Percentiles rank a stretch among this genome's conserved stretches.
Evolutionary conservation across 164 flowering plant species (phyloP).

Genomic region (Magnolia sinica): DNA sequence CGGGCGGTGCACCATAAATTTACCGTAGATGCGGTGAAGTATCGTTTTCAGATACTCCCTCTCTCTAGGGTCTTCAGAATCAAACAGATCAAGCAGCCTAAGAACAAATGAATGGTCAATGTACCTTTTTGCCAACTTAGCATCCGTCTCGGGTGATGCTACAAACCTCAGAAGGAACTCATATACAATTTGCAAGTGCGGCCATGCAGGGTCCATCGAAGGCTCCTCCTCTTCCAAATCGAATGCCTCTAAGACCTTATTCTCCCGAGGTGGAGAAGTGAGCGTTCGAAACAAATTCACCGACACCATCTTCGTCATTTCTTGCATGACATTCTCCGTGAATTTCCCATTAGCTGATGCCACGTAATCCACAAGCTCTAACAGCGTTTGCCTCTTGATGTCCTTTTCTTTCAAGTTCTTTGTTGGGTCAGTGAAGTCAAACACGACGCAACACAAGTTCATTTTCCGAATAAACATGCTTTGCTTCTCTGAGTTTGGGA

Average conservation of each 20-base stretch:
- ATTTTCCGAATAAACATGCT: conserved; percentile 60
- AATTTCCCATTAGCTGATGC: conserved; percentile 60
- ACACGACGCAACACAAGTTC: conserved; percentile 56
- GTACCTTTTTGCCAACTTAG: conserved; percentile 65
- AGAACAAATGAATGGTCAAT: conserved; percentile 73
- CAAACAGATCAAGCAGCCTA: conserved; percentile 66
- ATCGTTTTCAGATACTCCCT: conserved; percentile 78
- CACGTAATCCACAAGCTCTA: conserved; percentile 77
- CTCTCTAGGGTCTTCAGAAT: conserved; percentile 84
- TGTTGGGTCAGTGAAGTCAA: conserved; percentile 73
- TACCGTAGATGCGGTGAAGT: conserved; percentile 80
- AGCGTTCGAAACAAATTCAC: conserved; percentile 58
- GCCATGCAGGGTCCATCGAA: conserved; percentile 81
- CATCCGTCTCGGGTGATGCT: conserved; percentile 70
- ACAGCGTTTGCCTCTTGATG: conserved; percentile 66
- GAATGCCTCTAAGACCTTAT: conserved; percentile 44
- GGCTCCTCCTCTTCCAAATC: conserved; percentile 87
- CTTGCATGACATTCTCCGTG: conserved; percentile 55
- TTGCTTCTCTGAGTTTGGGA: conserved; percentile 63
- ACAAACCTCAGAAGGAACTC: conserved; percentile 69
- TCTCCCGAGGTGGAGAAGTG: conserved; percentile 55
- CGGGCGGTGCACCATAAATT: conserved; percentile 84
- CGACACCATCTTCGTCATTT: conserved; percentile 57
- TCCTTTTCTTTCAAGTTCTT: conserved; percentile 74
- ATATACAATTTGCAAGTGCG: conserved; percentile 78